These are phyloP conservation scores for Hortaea werneckii DNA, from an alignment of 2,329 filamentous ascomycete species.

Conservation along the genomic window DNA sequence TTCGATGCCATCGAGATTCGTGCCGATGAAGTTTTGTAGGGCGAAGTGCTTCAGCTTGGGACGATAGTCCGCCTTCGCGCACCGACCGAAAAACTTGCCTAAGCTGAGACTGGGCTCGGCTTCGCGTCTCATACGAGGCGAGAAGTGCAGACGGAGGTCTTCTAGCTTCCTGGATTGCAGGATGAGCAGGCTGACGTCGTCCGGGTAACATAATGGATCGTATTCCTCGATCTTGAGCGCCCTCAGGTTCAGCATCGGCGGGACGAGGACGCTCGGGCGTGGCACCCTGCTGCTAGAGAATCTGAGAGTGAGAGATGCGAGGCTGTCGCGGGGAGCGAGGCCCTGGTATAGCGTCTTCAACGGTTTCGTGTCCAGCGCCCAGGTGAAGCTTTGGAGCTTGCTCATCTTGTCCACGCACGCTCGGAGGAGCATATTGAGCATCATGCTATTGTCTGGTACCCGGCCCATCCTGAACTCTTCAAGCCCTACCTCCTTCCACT, in stretches of 20 bases:
- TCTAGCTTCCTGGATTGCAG: conserved; percentile 43
- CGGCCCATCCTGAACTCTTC: conserved; percentile 50
- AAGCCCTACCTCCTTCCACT: conserved; percentile 48
- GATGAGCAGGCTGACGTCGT: conserved; percentile 50
- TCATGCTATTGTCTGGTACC: conserved; percentile 54
- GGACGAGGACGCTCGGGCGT: conserved; percentile 46
- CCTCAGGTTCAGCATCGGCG: conserved; percentile 45
- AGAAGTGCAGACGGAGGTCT: conserved; percentile 50
- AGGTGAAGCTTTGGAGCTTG: conserved; percentile 46
- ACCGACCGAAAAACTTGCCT: conserved; percentile 47
- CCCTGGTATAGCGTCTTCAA: conserved; percentile 49
- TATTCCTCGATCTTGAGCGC: conserved; percentile 48
- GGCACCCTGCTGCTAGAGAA: conserved; percentile 48
- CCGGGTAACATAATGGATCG: conserved; percentile 54
- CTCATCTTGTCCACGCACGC: conserved; percentile 51
- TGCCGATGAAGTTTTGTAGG: conserved; percentile 49
- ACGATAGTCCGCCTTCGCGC: conserved; percentile 36
- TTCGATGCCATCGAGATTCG: conserved; percentile 39
- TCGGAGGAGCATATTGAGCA: conserved; percentile 51
- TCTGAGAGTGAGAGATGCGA: conserved; percentile 45
- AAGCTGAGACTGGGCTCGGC: conserved; percentile 49
- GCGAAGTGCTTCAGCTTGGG: conserved; percentile 42
- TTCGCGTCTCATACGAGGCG: conserved; percentile 48
- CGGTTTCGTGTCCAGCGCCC: conserved; percentile 53
- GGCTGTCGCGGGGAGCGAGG: conserved; percentile 38